Conservation (phyloP, 371 early-diverging fungal species). For the Mortierella sp. region DNA sequence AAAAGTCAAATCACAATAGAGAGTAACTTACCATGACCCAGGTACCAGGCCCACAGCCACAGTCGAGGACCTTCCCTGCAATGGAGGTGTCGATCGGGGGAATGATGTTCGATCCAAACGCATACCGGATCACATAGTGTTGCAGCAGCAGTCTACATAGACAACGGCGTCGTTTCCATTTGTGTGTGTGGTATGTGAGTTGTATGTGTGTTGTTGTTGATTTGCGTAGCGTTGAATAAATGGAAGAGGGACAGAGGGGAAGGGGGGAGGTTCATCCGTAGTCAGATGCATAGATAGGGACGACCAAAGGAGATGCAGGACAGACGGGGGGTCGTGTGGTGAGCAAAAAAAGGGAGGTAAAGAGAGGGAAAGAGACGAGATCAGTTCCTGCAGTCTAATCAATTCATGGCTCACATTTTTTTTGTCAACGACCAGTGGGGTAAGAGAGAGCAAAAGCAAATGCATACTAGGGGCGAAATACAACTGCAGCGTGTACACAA, state of each 20-base stretch:
- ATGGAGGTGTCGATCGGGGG: slow-evolving; percentile 41
- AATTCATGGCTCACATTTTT: slow-evolving; percentile 5
- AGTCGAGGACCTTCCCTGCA: slow-evolving; percentile 47
- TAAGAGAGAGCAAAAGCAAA: no score
- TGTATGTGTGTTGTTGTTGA: background rate
- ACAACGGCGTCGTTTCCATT: background rate
- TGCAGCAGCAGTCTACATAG: slow-evolving; percentile 33
- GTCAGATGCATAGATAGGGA: slow-evolving; percentile 47
- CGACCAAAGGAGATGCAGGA: background rate
- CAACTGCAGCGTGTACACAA: background rate
- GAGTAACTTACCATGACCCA: slow-evolving; percentile 50
- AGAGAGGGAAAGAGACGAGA: background rate
- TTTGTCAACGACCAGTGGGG: no score
- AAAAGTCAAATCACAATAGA: background rate
- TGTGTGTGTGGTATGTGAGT: background rate
- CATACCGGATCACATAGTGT: slow-evolving; percentile 56
- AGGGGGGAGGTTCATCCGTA: slow-evolving; percentile 7
- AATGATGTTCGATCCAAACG: slow-evolving; percentile 48
- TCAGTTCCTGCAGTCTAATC: background rate
- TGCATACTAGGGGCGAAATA: no score
- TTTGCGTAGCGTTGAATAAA: background rate
- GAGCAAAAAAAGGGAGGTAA: background rate
- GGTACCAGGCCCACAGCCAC: slow-evolving; percentile 54
- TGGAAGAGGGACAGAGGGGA: background rate
- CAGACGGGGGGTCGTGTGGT: background rate